phyloP scores from a whole-genome alignment of 2,329 filamentous ascomycete species.

The Paraconiothyrium brasiliense region DNA sequence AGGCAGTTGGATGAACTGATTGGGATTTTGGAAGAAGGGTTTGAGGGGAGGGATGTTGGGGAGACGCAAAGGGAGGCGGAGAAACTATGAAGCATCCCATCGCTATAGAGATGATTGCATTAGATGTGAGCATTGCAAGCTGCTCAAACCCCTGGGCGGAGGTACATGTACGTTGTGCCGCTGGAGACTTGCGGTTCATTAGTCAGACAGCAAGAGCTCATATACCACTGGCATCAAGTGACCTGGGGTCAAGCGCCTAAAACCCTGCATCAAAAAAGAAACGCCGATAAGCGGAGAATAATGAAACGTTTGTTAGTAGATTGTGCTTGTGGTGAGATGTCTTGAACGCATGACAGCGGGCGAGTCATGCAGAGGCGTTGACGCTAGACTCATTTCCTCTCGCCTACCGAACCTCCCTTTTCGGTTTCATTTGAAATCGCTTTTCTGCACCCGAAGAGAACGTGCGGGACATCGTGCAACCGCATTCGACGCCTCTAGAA shows the following conservation, averaged over 20 bases:
- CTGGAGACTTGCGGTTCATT: too few species aligned
- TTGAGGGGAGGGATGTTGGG: constrained; percentile 61
- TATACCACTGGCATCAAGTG: too few species aligned
- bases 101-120: too few species aligned
- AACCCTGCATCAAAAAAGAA: too few species aligned
- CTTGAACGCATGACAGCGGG: constrained; percentile 1
- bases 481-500: not conserved
- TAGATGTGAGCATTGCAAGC: too few species aligned
- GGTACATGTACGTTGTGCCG: too few species aligned
- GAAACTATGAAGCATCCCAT: not conserved
- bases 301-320: not conserved
- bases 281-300: too few species aligned
- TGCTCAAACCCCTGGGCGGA: too few species aligned
- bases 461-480: not conserved
- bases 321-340: not conserved
- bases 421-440: not conserved
- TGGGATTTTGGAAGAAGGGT: constrained; percentile 77
- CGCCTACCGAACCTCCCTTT: not conserved
- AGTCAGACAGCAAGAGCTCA: too few species aligned
- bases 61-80: not conserved
- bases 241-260: too few species aligned
- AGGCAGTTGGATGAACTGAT: constrained; percentile 77
- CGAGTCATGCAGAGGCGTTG: not conserved
- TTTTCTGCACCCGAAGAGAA: not conserved
- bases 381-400: not conserved